Evolutionary conservation across 352 stramenopile species (phyloP), one percentile per base, ranked within the genome.

Genomic region (Phytophthora sansomeana): DNA sequence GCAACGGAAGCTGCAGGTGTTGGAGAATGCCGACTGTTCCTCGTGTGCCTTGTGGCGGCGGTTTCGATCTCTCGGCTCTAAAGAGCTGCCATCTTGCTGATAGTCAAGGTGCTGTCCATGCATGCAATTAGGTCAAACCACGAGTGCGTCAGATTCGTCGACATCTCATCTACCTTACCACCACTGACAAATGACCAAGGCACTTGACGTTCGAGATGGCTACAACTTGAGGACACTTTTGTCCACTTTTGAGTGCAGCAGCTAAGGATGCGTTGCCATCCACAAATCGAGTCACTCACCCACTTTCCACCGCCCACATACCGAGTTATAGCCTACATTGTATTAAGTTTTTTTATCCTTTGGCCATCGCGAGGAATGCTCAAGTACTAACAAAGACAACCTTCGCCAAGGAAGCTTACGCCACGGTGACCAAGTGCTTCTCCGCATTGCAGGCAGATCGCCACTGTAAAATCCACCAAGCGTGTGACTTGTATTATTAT

Each of bases 401-500:
- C n/a, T n/a, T n/a, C n/a, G n/a, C n/a, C n/a, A n/a, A n/a, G n/a
- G 11, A 39, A 38, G 33, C 33, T 39, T 39, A 39, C 33, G 11
- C 33, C 33, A 38, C 36, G n/a, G n/a, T n/a, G n/a, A 43, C 21
- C 16, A 47, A 47, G 28, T 47, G 17, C n/a, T n/a, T n/a, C n/a
- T n/a, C n/a, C n/a, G n/a, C 41, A 47, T 47, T 11, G 17, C 41
- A 47, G 21, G 21, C 21, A 24, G 21, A 24, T 24, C 44, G 28
- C 47, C 8, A 10, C 17, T 61, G 51, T 58, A 57, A 72, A 72
- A 63, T 53, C 63, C 58, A 58, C 28, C 14, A 44, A 10, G 30
- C 51, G 58, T 69, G 30, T 64, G 51, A 73, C 51, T 65, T 65
- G 36, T 13, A 29, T 8, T 8, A 5, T 16, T 13, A 26, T 60